Percentiles rank a stretch among this genome's conserved stretches.
Conservation (phyloP, 192 early-diverging fungal species). For the Chytriomyces sp. region DNA sequence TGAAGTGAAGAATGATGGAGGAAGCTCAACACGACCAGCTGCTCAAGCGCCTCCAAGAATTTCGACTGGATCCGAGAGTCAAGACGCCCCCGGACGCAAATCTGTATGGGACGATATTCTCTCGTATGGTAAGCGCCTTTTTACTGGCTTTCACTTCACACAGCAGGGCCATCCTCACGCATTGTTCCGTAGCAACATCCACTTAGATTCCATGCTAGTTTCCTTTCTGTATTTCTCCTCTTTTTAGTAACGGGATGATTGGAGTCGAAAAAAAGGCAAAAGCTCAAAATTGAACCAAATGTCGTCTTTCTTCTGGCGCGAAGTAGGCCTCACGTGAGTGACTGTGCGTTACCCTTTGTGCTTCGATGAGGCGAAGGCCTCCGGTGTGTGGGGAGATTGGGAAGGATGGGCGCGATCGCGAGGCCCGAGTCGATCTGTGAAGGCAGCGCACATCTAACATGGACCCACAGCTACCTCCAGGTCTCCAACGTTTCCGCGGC, state of each 20-base stretch:
- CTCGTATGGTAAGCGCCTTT: slow-evolving; percentile 10
- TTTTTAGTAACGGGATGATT: not conserved
- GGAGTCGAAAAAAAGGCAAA: not conserved
- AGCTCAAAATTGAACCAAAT: slow-evolving; percentile 9
- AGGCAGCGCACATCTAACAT: no score
- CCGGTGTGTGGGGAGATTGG: no score
- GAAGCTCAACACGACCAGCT: no score
- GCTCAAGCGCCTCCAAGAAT: not conserved
- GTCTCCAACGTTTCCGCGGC: slow-evolving; percentile 80
- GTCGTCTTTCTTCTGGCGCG: slow-evolving; percentile 57
- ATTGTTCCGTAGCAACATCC: no score
- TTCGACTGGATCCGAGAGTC: not conserved
- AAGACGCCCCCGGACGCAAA: not conserved
- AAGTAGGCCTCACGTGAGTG: slow-evolving; percentile 56
- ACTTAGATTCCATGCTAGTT: not conserved
- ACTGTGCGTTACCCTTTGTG: no score
- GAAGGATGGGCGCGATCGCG: no score
- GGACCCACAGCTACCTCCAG: slow-evolving; percentile 73
- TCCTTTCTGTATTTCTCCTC: not conserved
- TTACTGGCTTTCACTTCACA: not conserved
- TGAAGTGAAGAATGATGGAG: no score
- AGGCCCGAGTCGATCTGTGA: no score
- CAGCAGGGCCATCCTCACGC: no score
- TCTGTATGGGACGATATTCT: slow-evolving; percentile 30
- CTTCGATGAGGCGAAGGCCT: no score